These are phyloP conservation scores for Echites panduratus DNA, from an alignment of 257 asterid species.

Conservation along the genomic window DNA sequence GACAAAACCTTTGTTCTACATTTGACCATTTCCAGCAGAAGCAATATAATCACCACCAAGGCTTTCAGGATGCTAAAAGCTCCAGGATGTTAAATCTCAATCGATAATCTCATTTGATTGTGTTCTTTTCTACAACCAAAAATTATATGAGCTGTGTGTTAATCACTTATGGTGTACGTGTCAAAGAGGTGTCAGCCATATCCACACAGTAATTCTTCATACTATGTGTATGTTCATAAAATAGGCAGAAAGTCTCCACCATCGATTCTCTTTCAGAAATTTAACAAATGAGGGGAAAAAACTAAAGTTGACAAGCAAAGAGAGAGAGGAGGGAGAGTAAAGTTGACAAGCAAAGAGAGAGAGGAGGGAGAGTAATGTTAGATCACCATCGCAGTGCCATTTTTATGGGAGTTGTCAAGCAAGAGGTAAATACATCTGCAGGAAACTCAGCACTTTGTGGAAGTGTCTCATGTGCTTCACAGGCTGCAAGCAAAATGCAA, in stretches of 20 bases:
- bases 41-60: neutral
- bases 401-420: constrained; percentile 94
- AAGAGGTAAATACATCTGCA: constrained; percentile 94
- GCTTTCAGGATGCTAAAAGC: neutral
- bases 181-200: neutral
- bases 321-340: constrained; percentile 10
- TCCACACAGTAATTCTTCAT: neutral
- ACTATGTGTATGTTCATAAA: neutral
- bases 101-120: neutral
- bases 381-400: constrained; percentile 95
- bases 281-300: neutral
- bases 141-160: neutral
- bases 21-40: neutral
- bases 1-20: neutral
- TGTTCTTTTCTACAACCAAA: neutral
- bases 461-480: constrained; percentile 77
- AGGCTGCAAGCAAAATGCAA: constrained; percentile 92
- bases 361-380: constrained; percentile 10
- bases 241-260: neutral
- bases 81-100: neutral
- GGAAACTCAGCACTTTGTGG: constrained; percentile 98
- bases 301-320: neutral
- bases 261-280: neutral
- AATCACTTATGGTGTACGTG: neutral
- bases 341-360: no score